phyloP scores from a whole-genome alignment of 2,329 filamentous ascomycete genomes.

The Fusarium agapanthi region DNA sequence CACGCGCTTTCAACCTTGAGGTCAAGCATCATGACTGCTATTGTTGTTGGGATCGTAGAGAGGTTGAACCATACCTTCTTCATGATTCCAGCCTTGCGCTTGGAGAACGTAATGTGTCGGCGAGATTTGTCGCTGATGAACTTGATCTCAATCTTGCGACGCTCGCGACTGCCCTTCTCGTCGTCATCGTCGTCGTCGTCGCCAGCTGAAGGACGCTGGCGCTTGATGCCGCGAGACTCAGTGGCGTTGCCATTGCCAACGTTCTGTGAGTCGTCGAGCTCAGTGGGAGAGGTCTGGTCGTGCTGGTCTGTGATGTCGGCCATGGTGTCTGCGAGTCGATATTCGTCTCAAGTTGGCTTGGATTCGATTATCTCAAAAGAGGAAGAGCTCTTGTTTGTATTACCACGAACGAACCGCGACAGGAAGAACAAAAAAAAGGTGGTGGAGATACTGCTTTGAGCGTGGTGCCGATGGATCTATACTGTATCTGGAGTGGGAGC shows the following conservation, averaged over 20 bases:
- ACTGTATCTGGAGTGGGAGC: slow-evolving; percentile 70
- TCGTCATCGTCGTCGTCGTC: slow-evolving; percentile 98
- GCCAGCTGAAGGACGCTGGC: slow-evolving; percentile 79
- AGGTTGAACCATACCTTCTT: slow-evolving; percentile 81
- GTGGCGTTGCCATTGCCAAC: slow-evolving; percentile 77
- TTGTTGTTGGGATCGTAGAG: background rate
- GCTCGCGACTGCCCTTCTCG: slow-evolving; percentile 96
- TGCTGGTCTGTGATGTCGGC: slow-evolving; percentile 83
- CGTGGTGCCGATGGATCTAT: slow-evolving; percentile 72
- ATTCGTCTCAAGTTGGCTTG: slow-evolving; percentile 36
- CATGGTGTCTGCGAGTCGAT: slow-evolving; percentile 58
- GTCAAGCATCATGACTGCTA: background rate
- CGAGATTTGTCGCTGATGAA: slow-evolving; percentile 99
- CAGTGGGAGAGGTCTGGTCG: slow-evolving; percentile 77
- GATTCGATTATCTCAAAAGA: slow-evolving; percentile 38
- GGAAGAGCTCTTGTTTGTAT: slow-evolving; percentile 46
- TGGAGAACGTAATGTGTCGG: slow-evolving; percentile 99
- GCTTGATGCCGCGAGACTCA: slow-evolving; percentile 88
- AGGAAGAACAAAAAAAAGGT: slow-evolving; percentile 61
- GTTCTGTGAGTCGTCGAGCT: slow-evolving; percentile 76
- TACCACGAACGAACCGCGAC: slow-evolving; percentile 46
- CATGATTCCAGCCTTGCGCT: slow-evolving; percentile 99
- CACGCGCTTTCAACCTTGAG: background rate
- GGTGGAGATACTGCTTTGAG: slow-evolving; percentile 73
- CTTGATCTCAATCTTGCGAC: slow-evolving; percentile 99